Percentiles rank a stretch among this genome's conserved stretches.
phyloP scores from a whole-genome alignment of 495 filamentous ascomycete genomes.

The Tuber microsphaerosporum region DNA sequence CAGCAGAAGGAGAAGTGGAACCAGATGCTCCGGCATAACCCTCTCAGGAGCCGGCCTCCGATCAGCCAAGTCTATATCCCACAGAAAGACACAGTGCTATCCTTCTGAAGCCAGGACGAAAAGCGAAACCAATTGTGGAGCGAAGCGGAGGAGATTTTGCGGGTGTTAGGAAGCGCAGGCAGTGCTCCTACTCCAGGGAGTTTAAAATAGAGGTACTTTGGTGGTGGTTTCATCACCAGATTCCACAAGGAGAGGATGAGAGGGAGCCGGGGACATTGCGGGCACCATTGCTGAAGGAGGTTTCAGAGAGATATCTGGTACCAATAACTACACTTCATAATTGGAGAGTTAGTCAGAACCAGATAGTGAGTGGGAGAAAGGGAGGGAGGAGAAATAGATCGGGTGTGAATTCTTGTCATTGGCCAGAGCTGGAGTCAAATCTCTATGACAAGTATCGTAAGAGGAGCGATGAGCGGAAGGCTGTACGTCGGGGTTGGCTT shows the following conservation, averaged over 20 bases:
- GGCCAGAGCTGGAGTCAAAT: background rate
- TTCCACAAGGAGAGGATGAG: background rate
- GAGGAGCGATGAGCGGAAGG: conserved; percentile 10
- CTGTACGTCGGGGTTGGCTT: background rate
- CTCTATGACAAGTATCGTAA: background rate
- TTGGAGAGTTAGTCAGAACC: background rate
- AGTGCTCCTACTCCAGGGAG: background rate
- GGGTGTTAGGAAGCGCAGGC: background rate
- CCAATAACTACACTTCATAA: background rate
- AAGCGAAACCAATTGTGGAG: too few relatives aligned
- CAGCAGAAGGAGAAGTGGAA: too few relatives aligned
- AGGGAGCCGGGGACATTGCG: background rate
- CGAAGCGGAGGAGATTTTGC: too few relatives aligned
- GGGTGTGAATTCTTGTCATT: background rate
- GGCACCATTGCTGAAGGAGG: background rate
- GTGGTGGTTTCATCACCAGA: background rate
- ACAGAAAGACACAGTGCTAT: too few relatives aligned
- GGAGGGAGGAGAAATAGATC: background rate
- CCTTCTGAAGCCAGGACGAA: too few relatives aligned
- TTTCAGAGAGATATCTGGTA: background rate
- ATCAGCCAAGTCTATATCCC: too few relatives aligned
- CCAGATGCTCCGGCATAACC: too few relatives aligned
- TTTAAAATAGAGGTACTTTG: background rate
- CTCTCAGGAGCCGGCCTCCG: too few relatives aligned
- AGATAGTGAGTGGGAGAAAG: background rate